Percentiles rank a stretch among this genome's conserved stretches.
These are phyloP conservation scores for Colletotrichum sp. DNA, from an alignment of 2,329 filamentous ascomycete genomes.

Conservation along the genomic window DNA sequence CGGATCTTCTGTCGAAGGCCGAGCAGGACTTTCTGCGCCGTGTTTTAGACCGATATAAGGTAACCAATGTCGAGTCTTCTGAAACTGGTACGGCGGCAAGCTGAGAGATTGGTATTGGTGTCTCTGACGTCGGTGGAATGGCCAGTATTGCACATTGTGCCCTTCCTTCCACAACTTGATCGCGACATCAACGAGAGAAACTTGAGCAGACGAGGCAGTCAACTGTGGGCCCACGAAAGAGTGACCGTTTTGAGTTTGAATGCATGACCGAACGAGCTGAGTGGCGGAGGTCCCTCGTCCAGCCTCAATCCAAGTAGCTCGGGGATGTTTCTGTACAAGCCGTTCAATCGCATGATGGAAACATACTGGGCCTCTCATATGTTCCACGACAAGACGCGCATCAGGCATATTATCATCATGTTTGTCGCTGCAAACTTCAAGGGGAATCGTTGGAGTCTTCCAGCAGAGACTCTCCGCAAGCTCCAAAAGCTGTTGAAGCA, in stretches of 20 bases:
- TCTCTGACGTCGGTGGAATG: conserved; percentile 22
- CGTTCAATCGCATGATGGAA: conserved; percentile 34
- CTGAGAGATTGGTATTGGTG: conserved; percentile 10
- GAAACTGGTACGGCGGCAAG: conserved; percentile 34
- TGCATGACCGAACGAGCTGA: conserved; percentile 27
- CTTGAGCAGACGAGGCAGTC: neutral
- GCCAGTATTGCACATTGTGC: conserved; percentile 26
- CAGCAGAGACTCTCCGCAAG: neutral
- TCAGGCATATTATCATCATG: conserved; percentile 12
- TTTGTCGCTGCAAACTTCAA: conserved; percentile 7
- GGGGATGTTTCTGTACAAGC: conserved; percentile 24
- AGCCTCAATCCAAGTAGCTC: conserved; percentile 35
- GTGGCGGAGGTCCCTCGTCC: conserved; percentile 37
- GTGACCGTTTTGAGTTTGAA: neutral
- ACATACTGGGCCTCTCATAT: conserved; percentile 36
- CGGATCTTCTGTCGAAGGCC: too few species aligned
- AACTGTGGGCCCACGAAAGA: conserved; percentile 2
- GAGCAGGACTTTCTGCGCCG: too few species aligned
- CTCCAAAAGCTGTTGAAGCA: neutral
- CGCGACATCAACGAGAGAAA: neutral
- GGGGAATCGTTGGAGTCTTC: neutral
- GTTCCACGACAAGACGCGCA: conserved; percentile 25
- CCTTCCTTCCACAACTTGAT: conserved; percentile 25
- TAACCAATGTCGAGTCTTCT: conserved; percentile 30
- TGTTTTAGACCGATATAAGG: neutral